A percentile compares a stretch with the other conserved stretches of the same genome.
Evolutionary conservation across 1,139 yeast species (phyloP).

Genomic region (Candida neerlandica): DNA sequence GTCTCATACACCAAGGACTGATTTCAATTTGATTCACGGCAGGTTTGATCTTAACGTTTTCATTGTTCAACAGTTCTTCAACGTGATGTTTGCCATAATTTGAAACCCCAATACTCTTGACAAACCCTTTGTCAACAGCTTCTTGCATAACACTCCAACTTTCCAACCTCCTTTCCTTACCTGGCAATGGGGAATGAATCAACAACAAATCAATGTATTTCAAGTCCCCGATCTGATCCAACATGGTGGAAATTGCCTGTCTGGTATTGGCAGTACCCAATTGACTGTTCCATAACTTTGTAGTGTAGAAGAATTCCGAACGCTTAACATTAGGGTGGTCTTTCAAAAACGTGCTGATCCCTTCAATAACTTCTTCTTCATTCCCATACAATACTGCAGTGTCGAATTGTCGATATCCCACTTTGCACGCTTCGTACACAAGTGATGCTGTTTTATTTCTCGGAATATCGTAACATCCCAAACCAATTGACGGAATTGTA

Average conservation of each 20-base stretch:
- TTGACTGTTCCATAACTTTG: conserved; percentile 42
- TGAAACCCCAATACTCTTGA: conserved; percentile 68
- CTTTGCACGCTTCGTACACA: conserved; percentile 49
- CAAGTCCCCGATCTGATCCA: conserved; percentile 32
- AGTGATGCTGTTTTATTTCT: conserved; percentile 27
- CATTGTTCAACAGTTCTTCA: conserved; percentile 57
- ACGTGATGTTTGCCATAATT: conserved; percentile 67
- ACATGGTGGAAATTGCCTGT: conserved; percentile 30
- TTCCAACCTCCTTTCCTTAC: conserved; percentile 50
- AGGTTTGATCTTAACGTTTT: conserved; percentile 54
- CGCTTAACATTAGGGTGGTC: conserved; percentile 53
- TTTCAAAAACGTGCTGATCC: conserved; percentile 52
- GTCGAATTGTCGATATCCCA: conserved; percentile 61
- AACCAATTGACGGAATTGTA: conserved; percentile 39
- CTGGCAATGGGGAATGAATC: conserved; percentile 65
- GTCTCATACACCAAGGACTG: conserved; percentile 77
- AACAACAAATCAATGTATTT: conserved; percentile 55
- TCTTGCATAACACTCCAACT: conserved; percentile 68
- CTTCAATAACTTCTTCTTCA: conserved; percentile 59
- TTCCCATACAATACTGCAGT: conserved; percentile 61
- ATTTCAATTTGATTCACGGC: conserved; percentile 69
- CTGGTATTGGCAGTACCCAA: conserved; percentile 28
- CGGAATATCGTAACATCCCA: conserved; percentile 40
- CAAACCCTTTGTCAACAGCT: conserved; percentile 56
- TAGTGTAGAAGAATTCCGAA: conserved; percentile 66